These are phyloP conservation scores for Saussurea involucrata DNA, from an alignment of 129 eudicot genomes.

Conservation along the genomic window DNA sequence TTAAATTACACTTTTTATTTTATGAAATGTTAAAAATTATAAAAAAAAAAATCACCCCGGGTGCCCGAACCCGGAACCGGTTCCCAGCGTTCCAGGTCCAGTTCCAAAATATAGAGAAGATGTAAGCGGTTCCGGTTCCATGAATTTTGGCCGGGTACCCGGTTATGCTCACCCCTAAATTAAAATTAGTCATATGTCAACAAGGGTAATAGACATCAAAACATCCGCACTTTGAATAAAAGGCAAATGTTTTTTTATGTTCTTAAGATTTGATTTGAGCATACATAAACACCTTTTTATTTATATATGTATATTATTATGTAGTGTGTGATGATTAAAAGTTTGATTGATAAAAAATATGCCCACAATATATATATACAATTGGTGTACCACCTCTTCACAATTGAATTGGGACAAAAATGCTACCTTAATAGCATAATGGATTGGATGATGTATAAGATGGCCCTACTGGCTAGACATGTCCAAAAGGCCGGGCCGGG, in stretches of 20 bases:
- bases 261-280: background rate
- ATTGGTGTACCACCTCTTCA: slow-evolving; percentile 21
- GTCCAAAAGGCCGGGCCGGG: too few species aligned
- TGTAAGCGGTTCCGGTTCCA: too few species aligned
- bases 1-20: too few species aligned
- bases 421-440: slow-evolving; percentile 5
- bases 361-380: slow-evolving; percentile 14
- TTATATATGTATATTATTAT: slow-evolving; percentile 5
- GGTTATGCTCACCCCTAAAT: background rate
- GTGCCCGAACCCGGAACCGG: too few species aligned
- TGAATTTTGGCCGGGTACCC: too few species aligned
- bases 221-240: slow-evolving; percentile 3
- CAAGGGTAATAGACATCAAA: background rate
- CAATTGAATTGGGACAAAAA: slow-evolving; percentile 9
- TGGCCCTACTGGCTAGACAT: too few species aligned
- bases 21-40: too few species aligned
- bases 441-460: slow-evolving; percentile 12
- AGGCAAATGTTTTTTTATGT: slow-evolving; percentile 14
- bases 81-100: too few species aligned
- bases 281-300: slow-evolving; percentile 1
- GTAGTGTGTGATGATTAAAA: slow-evolving; percentile 8
- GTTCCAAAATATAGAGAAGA: too few species aligned
- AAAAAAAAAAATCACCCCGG: too few species aligned
- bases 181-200: background rate
- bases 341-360: slow-evolving; percentile 1